These are phyloP conservation scores for Cubamyces lactineus DNA, from an alignment of 768 basidiomycete genomes.

Conservation along the genomic window DNA sequence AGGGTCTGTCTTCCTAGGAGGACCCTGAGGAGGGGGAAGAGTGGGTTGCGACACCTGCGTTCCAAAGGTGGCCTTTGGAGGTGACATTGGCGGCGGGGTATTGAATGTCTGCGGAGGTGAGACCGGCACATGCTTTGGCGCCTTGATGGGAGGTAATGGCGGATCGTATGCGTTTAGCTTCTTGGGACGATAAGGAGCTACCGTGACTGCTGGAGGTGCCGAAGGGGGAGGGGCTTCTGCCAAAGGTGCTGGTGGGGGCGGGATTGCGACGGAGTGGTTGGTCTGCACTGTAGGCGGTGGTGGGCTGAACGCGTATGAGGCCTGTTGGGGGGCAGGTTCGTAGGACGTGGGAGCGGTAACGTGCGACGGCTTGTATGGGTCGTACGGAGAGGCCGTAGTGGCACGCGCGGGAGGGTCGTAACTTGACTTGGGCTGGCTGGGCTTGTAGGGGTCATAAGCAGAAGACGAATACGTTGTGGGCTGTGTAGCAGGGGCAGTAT, in stretches of 20 bases:
- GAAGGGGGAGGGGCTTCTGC: conserved; percentile 23
- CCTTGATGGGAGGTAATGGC: conserved; percentile 59
- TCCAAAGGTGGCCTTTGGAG: conserved; percentile 6
- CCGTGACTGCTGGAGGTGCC: conserved; percentile 41
- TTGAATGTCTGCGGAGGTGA: conserved; percentile 16
- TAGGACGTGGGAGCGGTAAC: conserved; percentile 3
- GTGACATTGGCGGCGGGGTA: conserved; percentile 16
- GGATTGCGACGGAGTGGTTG: conserved; percentile 15
- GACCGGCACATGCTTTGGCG: conserved; percentile 36
- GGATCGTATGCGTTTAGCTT: conserved; percentile 77
- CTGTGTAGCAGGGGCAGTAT: conserved; percentile 21
- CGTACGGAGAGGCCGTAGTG: conserved; percentile 28
- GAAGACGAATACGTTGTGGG: conserved; percentile 21
- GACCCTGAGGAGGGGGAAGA: conserved; percentile 18
- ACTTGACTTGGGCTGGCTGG: conserved; percentile 21
- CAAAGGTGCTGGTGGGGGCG: conserved; percentile 25
- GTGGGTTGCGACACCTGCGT: conserved; percentile 16
- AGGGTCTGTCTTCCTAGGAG: conserved; percentile 7
- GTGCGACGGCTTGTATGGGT: conserved; percentile 25
- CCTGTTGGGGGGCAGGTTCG: conserved; percentile 1
- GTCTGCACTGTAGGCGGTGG: conserved; percentile 1
- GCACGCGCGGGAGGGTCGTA: conserved; percentile 31
- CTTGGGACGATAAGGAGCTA: conserved; percentile 63
- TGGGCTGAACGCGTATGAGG: conserved; percentile 2
- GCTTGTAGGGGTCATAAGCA: conserved; percentile 37